Evolutionary conservation across 169 alveolate genomes (phyloP).

Genomic region (Theileria sp.): DNA sequence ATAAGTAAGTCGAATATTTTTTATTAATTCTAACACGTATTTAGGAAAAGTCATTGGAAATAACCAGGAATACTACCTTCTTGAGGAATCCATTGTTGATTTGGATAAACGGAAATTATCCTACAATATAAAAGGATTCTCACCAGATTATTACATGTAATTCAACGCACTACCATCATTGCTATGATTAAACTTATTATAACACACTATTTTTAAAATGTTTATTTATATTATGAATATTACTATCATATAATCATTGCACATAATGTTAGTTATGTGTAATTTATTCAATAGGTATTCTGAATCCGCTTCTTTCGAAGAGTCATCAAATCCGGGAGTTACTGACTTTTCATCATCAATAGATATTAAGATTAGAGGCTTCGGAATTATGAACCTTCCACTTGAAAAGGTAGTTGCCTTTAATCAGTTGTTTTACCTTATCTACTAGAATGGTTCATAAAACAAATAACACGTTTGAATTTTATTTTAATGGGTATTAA

Average conservation of each 20-base stretch:
- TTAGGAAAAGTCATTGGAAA: slow-evolving; percentile 44
- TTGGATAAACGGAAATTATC: slow-evolving; percentile 30
- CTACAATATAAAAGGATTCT: slow-evolving; percentile 18
- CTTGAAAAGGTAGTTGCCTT: slow-evolving; percentile 38
- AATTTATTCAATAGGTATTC: slow-evolving; percentile 33
- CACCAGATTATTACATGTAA: slow-evolving; percentile 43
- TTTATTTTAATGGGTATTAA: not conserved
- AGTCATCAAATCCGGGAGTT: slow-evolving; percentile 1
- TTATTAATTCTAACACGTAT: not conserved
- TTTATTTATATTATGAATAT: too few relatives aligned
- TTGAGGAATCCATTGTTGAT: slow-evolving; percentile 57
- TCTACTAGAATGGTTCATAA: not conserved
- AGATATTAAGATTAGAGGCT: slow-evolving; percentile 37
- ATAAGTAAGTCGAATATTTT: slow-evolving; percentile 42
- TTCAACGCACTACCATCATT: not conserved
- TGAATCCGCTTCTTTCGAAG: slow-evolving; percentile 43
- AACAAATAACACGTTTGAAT: not conserved
- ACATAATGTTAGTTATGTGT: not conserved
- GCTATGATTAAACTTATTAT: not conserved
- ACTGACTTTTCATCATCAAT: slow-evolving; percentile 34
- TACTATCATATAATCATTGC: not conserved
- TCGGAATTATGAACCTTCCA: slow-evolving; percentile 41
- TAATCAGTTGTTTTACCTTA: not conserved
- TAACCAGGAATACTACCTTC: slow-evolving; percentile 41
- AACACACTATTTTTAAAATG: not conserved